Base-by-base conservation (phyloP, 371 early-diverging fungal genomes). In the Saksenaea oblongispora region DNA sequence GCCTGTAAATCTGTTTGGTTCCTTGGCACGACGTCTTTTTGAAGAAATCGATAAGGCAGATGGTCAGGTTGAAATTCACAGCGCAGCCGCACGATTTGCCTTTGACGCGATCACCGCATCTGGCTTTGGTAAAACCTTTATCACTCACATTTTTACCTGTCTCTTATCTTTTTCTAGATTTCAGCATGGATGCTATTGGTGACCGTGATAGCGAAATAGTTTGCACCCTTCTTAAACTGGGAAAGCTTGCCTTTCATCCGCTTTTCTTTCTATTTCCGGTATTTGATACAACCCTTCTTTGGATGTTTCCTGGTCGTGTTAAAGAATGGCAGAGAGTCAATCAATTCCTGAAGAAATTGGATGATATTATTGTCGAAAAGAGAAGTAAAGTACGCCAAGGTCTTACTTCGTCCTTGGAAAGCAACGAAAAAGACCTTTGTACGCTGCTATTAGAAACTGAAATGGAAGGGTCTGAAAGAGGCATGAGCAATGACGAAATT, bases 211-310 rank as follows among this genome's bases (percentile, higher is more conserved):
- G 39, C 31, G 39, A 58, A 5, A 67, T 67, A 67, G 56, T 56
- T 7, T 27, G 27, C 3, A 17, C 56, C 9, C 70, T 70, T 41
- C 57, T 62, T 39, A 44, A 27, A n/a, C n/a, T 11, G 34, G 67
- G 10, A 47, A 55, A 2, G 24, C 26, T 11, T 24, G 18, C 61
- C 8, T 61, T 69, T 5, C 59, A 74, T 51, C 82, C 82, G 3
- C 37, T 79, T 8, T 81, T 73, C 62, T 65, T 71, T n/a, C 55
- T 79, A 63, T 74, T 83, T 13, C 84, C 84, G 5, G 66, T 73
- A 47, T 73, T 84, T 13, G 84, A 84, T 36, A 55, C 61, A 51
- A 56, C 39, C 5, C 34, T 70, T 7, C 31, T 42, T 22, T 56
- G 59, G 56, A 26, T 79, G 59, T 70, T 78, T 35, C 70, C 66